phyloP scores from a whole-genome alignment of 1,284 basidiomycete species.

The Ustilago shanxiensis region DNA sequence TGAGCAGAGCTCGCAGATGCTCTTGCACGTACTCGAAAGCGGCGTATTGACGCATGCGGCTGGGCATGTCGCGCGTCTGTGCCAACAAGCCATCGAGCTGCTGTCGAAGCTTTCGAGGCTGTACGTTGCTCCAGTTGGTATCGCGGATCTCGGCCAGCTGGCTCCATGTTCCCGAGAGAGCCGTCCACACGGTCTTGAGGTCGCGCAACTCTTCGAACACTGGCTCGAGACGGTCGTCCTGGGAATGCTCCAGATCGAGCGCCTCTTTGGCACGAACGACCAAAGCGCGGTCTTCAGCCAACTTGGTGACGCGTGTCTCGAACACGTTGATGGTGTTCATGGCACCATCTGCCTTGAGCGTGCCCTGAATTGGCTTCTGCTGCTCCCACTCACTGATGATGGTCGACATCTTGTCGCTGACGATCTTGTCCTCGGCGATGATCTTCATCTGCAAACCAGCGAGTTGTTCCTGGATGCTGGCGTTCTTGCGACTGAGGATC shows the following conservation, averaged over 20 bases:
- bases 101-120: conserved; percentile 93
- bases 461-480: conserved; percentile 96
- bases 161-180: conserved; percentile 95
- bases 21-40: conserved; percentile 99
- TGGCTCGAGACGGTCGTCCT: conserved; percentile 90
- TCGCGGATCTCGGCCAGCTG: conserved; percentile 91
- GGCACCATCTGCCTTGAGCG: conserved; percentile 92
- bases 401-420: conserved; percentile 78
- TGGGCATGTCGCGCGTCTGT: conserved; percentile 98
- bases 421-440: conserved; percentile 97
- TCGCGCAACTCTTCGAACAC: conserved; percentile 95
- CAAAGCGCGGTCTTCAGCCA: conserved; percentile 92
- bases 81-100: conserved; percentile 88
- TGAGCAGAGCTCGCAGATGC: conserved; percentile 83
- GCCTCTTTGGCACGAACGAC: conserved; percentile 97
- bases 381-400: conserved; percentile 94
- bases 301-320: conserved; percentile 86
- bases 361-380: conserved; percentile 94
- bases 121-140: conserved; percentile 84
- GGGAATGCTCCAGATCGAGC: conserved; percentile 88
- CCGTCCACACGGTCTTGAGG: conserved; percentile 98
- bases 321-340: conserved; percentile 95
- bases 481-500: conserved; percentile 96
- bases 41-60: conserved; percentile 97
- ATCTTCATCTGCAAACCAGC: conserved; percentile 97